These are phyloP conservation scores for Yamadazyma epiphylla DNA, from an alignment of 1,139 yeast genomes.

Conservation along the genomic window DNA sequence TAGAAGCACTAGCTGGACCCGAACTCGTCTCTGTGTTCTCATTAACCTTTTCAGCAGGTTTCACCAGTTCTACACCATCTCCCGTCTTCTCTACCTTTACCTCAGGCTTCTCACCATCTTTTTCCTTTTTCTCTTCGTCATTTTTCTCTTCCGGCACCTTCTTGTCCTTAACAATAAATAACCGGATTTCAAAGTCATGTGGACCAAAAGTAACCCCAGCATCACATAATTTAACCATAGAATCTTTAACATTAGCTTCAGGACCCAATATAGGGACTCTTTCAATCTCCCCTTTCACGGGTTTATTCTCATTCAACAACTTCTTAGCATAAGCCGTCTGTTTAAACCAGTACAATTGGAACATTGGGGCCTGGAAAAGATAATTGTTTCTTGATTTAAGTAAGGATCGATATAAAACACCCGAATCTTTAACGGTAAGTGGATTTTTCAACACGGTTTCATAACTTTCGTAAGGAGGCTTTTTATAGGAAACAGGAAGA, in stretches of 20 bases:
- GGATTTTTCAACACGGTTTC: conserved; percentile 58
- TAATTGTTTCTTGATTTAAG: conserved; percentile 74
- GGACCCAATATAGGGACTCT: conserved; percentile 41
- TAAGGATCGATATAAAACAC: conserved; percentile 66
- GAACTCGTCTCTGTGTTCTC: background rate
- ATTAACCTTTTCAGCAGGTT: no score
- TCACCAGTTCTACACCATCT: no score
- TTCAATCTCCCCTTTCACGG: conserved; percentile 22
- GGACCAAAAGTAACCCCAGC: conserved; percentile 75
- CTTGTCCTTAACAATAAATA: conserved; percentile 81
- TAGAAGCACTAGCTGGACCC: background rate
- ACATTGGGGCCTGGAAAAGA: conserved; percentile 65
- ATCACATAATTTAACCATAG: conserved; percentile 86
- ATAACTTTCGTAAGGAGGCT: conserved; percentile 54
- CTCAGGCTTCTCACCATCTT: conserved; percentile 3
- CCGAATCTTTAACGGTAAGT: conserved; percentile 68
- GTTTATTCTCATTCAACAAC: conserved; percentile 28
- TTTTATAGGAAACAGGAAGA: conserved; percentile 64
- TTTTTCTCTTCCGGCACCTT: conserved; percentile 27
- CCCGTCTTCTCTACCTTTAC: conserved; percentile 8
- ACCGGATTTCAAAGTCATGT: conserved; percentile 69
- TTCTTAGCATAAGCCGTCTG: conserved; percentile 46
- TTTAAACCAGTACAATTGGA: conserved; percentile 75
- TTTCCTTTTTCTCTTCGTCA: conserved; percentile 4
- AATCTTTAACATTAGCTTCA: conserved; percentile 66